Conservation (phyloP, 2,329 filamentous ascomycete genomes). For the Aspergillus sp. region DNA sequence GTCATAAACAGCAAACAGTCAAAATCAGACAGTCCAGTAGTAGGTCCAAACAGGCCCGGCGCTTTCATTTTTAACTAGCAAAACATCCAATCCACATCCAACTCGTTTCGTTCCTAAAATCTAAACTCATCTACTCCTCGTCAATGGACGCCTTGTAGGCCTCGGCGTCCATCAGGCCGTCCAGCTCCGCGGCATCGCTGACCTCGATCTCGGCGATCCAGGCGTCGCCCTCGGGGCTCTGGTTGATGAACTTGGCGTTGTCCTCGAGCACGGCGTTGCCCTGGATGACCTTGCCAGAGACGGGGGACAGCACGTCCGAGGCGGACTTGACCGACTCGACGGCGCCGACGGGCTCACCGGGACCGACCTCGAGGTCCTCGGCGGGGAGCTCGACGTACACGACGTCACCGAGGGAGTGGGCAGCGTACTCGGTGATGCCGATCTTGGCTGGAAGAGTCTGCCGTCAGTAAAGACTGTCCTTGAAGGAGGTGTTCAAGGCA, state of each 20-base stretch:
- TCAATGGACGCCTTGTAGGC: conserved; percentile 74
- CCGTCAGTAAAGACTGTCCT: not conserved
- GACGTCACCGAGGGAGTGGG: conserved; percentile 89
- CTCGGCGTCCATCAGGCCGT: conserved; percentile 72
- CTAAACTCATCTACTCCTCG: conserved; percentile 39
- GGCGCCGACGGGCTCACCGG: conserved; percentile 84
- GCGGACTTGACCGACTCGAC: conserved; percentile 98
- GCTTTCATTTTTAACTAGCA: conserved; percentile 4
- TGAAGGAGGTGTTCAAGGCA: not conserved
- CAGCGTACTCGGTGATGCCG: conserved; percentile 89
- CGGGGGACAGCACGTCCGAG: conserved; percentile 92
- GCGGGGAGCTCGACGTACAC: conserved; percentile 95
- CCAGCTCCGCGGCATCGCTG: conserved; percentile 66
- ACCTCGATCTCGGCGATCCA: conserved; percentile 92
- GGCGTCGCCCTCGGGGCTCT: conserved; percentile 82
- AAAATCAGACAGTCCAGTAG: conserved; percentile 4
- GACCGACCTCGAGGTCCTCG: conserved; percentile 63
- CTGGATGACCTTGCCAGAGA: conserved; percentile 72
- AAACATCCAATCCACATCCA: conserved; percentile 1
- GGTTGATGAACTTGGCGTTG: conserved; percentile 84
- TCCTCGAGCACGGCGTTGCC: conserved; percentile 76
- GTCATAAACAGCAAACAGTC: conserved; percentile 10
- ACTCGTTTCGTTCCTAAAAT: conserved; percentile 20
- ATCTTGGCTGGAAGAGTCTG: conserved; percentile 53
- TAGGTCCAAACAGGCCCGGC: conserved; percentile 3